A percentile compares a stretch with the other conserved stretches of the same genome.
Evolutionary conservation across 2,329 filamentous ascomycete species (phyloP).

Genomic region (Bipolaris gigantea): DNA sequence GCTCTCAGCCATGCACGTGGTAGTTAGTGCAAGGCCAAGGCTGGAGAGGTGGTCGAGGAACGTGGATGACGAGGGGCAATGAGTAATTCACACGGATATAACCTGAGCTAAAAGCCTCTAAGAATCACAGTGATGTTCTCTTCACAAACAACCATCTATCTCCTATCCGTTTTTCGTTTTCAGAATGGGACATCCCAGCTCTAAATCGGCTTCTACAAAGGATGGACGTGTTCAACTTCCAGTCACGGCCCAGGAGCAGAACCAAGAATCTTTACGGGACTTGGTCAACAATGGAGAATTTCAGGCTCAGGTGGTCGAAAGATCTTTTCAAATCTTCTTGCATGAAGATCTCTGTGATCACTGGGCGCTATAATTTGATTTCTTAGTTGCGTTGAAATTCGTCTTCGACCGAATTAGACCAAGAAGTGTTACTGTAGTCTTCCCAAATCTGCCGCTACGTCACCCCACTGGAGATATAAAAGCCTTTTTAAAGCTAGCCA

Average conservation of each 20-base stretch:
- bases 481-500: neutral
- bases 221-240: neutral
- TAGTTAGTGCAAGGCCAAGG: neutral
- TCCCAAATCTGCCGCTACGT: slow-evolving; percentile 5
- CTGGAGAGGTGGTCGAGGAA: neutral
- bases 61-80: neutral
- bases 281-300: slow-evolving; percentile 1
- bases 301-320: slow-evolving; percentile 2
- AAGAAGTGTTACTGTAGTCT: slow-evolving; percentile 1
- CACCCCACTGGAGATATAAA: neutral
- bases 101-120: neutral
- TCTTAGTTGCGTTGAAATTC: slow-evolving; percentile 5
- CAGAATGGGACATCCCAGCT: neutral
- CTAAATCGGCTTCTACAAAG: neutral
- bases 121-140: neutral
- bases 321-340: neutral
- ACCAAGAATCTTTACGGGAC: neutral
- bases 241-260: neutral
- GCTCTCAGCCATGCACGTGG: neutral
- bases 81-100: neutral
- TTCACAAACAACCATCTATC: neutral
- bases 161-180: neutral
- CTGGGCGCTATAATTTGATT: slow-evolving; percentile 1
- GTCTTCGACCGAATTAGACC: slow-evolving; percentile 3
- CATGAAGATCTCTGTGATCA: neutral